A percentile compares a stretch with the other conserved stretches of the same genome.
These are phyloP conservation scores for Pythium oligandrum DNA, from an alignment of 352 stramenopile genomes.

Conservation along the genomic window DNA sequence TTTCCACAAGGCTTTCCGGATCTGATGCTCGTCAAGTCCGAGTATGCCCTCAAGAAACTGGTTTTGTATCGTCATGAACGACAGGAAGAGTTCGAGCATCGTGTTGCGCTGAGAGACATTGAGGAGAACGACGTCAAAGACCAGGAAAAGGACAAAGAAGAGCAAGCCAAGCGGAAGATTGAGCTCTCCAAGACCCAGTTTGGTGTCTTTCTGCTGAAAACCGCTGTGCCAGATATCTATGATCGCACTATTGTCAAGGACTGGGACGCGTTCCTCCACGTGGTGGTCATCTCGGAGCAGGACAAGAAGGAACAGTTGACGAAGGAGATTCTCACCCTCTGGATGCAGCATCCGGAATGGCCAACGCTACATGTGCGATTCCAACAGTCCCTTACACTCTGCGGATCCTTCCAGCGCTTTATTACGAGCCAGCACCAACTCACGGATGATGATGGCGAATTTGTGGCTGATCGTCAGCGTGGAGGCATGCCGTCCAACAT, in stretches of 20 bases:
- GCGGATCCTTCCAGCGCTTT: conserved; percentile 40
- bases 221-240: conserved; percentile 59
- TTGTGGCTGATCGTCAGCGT: conserved; percentile 11
- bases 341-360: conserved; percentile 57
- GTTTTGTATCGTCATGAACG: conserved; percentile 46
- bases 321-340: conserved; percentile 48
- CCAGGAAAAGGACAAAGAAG: conserved; percentile 7
- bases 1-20: conserved; percentile 44
- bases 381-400: conserved; percentile 38
- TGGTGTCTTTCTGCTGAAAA: conserved; percentile 49
- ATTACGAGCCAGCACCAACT: conserved; percentile 35
- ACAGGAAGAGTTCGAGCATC: conserved; percentile 38
- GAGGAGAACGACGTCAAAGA: conserved; percentile 4
- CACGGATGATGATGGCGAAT: conserved; percentile 19
- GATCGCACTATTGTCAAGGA: conserved; percentile 54
- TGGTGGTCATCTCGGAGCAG: conserved; percentile 42
- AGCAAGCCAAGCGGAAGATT: conserved; percentile 18
- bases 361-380: conserved; percentile 62
- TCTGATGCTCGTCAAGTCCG: conserved; percentile 57
- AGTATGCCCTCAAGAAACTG: conserved; percentile 54
- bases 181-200: conserved; percentile 38
- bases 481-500: conserved; percentile 33
- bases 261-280: conserved; percentile 70
- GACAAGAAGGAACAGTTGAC: conserved; percentile 66
- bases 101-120: conserved; percentile 18